phyloP scores from a whole-genome alignment of 2,329 filamentous ascomycete genomes.

The Trichoderma semiorbis region DNA sequence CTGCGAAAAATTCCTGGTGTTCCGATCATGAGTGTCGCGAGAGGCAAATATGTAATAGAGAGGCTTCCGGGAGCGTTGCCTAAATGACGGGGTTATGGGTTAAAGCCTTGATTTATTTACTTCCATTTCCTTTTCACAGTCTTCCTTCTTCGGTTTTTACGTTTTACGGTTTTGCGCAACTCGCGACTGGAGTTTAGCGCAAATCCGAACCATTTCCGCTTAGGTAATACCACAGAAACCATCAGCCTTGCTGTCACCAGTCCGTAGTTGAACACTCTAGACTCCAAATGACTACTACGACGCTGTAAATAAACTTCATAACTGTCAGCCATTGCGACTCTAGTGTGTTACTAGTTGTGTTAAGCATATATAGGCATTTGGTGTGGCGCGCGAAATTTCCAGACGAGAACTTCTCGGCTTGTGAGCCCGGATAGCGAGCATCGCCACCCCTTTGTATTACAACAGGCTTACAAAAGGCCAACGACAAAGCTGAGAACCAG shows the following conservation, averaged over 20 bases:
- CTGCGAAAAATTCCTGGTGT: conserved; percentile 69
- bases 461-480: background rate
- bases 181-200: conserved; percentile 16
- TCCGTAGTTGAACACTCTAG: background rate
- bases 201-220: conserved; percentile 10
- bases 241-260: background rate
- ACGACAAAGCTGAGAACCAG: background rate
- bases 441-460: background rate
- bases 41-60: conserved; percentile 93
- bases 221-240: background rate
- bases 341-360: background rate
- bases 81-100: conserved; percentile 23
- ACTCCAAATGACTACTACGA: background rate
- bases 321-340: background rate
- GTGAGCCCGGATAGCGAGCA: background rate
- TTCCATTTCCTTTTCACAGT: background rate
- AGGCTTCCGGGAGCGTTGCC: conserved; percentile 81
- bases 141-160: background rate
- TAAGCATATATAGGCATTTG: background rate
- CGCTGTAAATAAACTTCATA: background rate
- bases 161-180: background rate
- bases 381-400: background rate
- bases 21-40: conserved; percentile 74
- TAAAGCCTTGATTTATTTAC: background rate
- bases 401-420: background rate